Evolutionary conservation across 2,329 filamentous ascomycete species (phyloP).

Genomic region (Exophiala alcalophila): DNA sequence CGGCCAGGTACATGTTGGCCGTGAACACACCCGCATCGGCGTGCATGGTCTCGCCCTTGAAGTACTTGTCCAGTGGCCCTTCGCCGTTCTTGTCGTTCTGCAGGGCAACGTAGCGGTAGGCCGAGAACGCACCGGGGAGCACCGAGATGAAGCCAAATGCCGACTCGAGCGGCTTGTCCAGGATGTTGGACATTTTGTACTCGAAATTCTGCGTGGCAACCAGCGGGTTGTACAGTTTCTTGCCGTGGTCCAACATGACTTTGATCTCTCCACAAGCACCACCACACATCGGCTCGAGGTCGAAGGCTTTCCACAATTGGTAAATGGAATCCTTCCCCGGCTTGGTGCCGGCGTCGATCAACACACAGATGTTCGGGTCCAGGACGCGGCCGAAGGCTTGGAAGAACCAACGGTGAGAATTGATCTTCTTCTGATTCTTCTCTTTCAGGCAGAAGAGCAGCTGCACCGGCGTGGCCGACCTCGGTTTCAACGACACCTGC

Average conservation of each 20-base stretch:
- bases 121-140: constrained; percentile 95
- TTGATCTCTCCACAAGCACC: constrained; percentile 99
- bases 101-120: constrained; percentile 88
- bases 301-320: constrained; percentile 97
- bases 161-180: constrained; percentile 95
- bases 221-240: constrained; percentile 86
- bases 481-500: constrained; percentile 77
- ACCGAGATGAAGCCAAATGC: constrained; percentile 98
- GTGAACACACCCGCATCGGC: constrained; percentile 94
- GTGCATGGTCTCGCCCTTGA: constrained; percentile 93
- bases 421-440: constrained; percentile 99
- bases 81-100: constrained; percentile 96
- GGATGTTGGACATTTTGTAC: constrained; percentile 99
- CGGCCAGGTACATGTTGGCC: constrained; percentile 66
- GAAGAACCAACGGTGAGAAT: constrained; percentile 99
- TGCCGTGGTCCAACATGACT: constrained; percentile 85
- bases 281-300: constrained; percentile 94
- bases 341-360: constrained; percentile 93
- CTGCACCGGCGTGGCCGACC: constrained; percentile 83
- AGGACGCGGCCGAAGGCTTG: constrained; percentile 89
- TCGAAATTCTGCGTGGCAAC: constrained; percentile 98
- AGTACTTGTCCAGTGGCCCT: constrained; percentile 93
- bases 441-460: constrained; percentile 98
- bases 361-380: constrained; percentile 93
- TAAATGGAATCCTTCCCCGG: constrained; percentile 94